Base-by-base conservation (phyloP, 2,329 filamentous ascomycete species). In the Magnaporthales sp. region DNA sequence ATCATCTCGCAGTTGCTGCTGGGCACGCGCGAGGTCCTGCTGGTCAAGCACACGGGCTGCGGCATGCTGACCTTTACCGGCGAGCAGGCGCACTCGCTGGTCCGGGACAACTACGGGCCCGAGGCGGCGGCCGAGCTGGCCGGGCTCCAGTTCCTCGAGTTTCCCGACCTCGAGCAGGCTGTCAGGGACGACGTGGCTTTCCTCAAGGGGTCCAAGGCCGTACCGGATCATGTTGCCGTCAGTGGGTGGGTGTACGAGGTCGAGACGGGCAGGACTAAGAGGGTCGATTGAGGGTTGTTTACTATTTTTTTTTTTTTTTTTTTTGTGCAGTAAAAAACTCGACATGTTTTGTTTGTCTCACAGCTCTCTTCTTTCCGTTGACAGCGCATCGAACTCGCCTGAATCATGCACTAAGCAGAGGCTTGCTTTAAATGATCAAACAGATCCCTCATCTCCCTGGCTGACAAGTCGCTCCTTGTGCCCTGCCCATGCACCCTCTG, bases 1-100 rank as follows among this genome's bases (percentile, higher is more conserved):
- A 76, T 94, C 68, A 92, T 95, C 72, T 93, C 90, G 0, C 83
- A 95, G 77, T 91, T 94, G 75, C 81, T 94, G 8, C 83, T 95
- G 0, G 90, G 89, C 9, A 95, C 91, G 0, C 81, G 83, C 1
- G 91, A 94, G 75, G 88, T 95, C 64, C 76, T 93, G 22, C 75
- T 93, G 27, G 81, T 93, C 72, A 91, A 92, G 79, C 89, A 92
- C 69, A 91, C 88, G 0, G 87, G 85, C 8, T 92, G 89, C 72
- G 90, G 90, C n/a, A 91, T 91, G 89, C 77, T 91, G 67, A 90
- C 85, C 0, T 90, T 91, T 72, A 82, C 80, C 31, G 87, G 91
- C 70, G 79, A 81, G 30, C 83, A n/a, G 38, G 82, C 86, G 6
- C 79, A 80, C 58, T 77, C 72, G 0, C 72, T 87, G 22, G 83